phyloP scores from a whole-genome alignment of 23 red algal species.

The Chondrus crispus region DNA sequence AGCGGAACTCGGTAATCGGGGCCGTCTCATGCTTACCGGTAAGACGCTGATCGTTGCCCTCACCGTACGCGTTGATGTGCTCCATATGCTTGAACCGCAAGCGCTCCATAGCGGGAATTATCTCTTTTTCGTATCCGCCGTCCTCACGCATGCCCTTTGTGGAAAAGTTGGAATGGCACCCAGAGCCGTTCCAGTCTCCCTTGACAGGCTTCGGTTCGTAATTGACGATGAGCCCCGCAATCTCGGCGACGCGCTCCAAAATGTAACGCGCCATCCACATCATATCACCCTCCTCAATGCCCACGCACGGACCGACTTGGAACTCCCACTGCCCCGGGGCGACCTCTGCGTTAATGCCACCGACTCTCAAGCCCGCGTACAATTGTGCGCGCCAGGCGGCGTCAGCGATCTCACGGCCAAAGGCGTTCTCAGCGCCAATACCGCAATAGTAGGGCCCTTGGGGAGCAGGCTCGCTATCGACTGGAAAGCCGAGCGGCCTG shows the following conservation, averaged over 20 bases:
- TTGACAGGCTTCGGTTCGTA: slow-evolving; percentile 84
- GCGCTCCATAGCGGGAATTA: slow-evolving; percentile 69
- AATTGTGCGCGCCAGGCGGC: slow-evolving; percentile 84
- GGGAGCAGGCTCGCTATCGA: slow-evolving; percentile 69
- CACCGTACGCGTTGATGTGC: slow-evolving; percentile 92
- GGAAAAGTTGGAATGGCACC: slow-evolving; percentile 98
- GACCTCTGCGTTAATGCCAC: slow-evolving; percentile 93
- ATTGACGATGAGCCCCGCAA: slow-evolving; percentile 62
- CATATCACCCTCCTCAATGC: slow-evolving; percentile 93
- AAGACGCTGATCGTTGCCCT: slow-evolving; percentile 89
- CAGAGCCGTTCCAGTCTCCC: slow-evolving; percentile 98
- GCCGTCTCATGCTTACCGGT: slow-evolving; percentile 94
- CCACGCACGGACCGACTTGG: slow-evolving; percentile 87
- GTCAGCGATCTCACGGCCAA: slow-evolving; percentile 85
- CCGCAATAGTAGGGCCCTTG: slow-evolving; percentile 99
- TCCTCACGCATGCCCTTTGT: slow-evolving; percentile 91
- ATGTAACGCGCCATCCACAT: slow-evolving; percentile 98
- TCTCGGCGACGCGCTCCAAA: slow-evolving; percentile 84
- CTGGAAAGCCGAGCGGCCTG: slow-evolving; percentile 90
- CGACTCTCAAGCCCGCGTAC: slow-evolving; percentile 88
- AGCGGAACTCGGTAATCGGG: slow-evolving; percentile 76
- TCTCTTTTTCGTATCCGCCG: slow-evolving; percentile 83
- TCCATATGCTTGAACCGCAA: slow-evolving; percentile 73
- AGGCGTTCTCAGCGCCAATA: slow-evolving; percentile 69
- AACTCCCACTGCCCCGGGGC: slow-evolving; percentile 93